These are phyloP conservation scores for Epithemia pelagica DNA, from an alignment of 108 stramenopile species.

Conservation along the genomic window DNA sequence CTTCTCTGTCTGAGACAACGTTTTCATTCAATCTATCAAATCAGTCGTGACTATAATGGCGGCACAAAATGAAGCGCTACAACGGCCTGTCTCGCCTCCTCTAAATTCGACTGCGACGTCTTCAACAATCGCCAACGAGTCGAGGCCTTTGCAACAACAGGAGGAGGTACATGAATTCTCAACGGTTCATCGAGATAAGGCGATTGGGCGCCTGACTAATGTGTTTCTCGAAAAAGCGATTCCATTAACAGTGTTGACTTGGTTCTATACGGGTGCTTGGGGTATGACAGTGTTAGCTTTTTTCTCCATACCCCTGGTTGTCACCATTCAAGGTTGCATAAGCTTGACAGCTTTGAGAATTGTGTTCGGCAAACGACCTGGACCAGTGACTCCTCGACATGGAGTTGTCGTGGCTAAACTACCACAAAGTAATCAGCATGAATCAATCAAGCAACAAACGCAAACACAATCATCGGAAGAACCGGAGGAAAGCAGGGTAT, in stretches of 20 bases:
- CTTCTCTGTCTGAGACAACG: no score
- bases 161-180: no score
- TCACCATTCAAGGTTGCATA: neutral
- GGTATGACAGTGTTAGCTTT: neutral
- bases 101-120: no score
- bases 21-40: no score
- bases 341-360: neutral
- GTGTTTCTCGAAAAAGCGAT: neutral
- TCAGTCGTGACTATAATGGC: no score
- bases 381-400: slow-evolving; percentile 19
- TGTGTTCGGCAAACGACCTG: neutral
- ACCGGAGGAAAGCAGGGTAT: no score
- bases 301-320: neutral
- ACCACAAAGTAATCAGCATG: neutral
- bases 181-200: neutral
- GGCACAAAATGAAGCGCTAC: no score
- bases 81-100: no score
- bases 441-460: neutral
- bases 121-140: no score
- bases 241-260: neutral
- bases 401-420: slow-evolving; percentile 25
- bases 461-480: no score
- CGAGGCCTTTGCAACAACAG: no score
- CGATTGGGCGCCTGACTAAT: neutral
- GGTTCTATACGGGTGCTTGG: neutral